Conservation (phyloP, 805 yeast genomes). For the Cyberlindnera maclurae region DNA sequence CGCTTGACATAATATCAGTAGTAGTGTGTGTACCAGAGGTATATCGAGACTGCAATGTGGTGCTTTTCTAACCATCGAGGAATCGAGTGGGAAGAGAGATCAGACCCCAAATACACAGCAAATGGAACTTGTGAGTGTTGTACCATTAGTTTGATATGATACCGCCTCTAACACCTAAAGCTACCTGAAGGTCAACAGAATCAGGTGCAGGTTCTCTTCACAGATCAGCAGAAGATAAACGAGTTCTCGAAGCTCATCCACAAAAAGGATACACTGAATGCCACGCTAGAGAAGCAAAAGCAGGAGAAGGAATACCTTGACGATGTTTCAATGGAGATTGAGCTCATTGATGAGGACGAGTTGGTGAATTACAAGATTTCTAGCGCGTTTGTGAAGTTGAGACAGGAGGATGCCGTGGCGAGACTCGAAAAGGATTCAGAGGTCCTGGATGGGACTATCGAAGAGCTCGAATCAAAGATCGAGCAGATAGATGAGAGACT, state of each 20-base stretch:
- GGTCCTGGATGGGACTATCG: constrained; percentile 43
- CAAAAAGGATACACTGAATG: constrained; percentile 53
- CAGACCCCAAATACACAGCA: neutral
- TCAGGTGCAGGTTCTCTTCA: constrained; percentile 30
- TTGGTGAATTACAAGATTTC: constrained; percentile 73
- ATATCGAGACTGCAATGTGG: too few relatives aligned
- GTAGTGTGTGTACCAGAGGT: too few relatives aligned
- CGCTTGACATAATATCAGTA: too few relatives aligned
- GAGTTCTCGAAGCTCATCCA: constrained; percentile 77
- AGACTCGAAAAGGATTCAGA: constrained; percentile 60
- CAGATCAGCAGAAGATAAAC: constrained; percentile 86
- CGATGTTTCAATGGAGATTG: constrained; percentile 79
- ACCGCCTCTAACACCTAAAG: constrained; percentile 1
- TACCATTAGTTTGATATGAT: neutral
- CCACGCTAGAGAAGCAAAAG: constrained; percentile 39
- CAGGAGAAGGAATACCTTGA: constrained; percentile 83
- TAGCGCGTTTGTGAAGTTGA: constrained; percentile 64
- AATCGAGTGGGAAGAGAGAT: neutral
- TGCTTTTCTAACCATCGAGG: too few relatives aligned
- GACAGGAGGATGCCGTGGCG: constrained; percentile 58
- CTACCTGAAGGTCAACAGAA: constrained; percentile 37
- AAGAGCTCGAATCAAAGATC: constrained; percentile 37
- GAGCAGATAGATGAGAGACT: constrained; percentile 48
- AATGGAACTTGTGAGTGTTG: constrained; percentile 14
- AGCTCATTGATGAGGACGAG: constrained; percentile 74